Conservation (phyloP, 768 basidiomycete species). For the Podaxis mareebaensis region DNA sequence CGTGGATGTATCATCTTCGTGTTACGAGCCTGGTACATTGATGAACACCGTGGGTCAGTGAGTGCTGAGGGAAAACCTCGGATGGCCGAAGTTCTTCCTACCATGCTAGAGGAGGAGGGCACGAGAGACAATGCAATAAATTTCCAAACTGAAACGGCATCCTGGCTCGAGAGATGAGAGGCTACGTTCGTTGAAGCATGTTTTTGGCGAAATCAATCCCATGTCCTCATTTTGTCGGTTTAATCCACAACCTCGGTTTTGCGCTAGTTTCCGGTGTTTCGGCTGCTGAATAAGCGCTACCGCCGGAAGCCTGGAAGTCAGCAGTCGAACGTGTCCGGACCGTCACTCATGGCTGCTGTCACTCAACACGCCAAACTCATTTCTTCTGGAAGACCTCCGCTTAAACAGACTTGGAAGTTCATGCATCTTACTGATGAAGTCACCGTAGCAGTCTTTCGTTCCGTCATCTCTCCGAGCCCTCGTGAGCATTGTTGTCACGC, state of each 20-base stretch:
- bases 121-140: constrained; percentile 9
- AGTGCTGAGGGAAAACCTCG: constrained; percentile 28
- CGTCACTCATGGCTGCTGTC: constrained; percentile 19
- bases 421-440: constrained; percentile 11
- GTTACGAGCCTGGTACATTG: background rate
- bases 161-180: background rate
- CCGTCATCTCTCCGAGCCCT: constrained; percentile 43
- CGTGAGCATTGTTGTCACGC: constrained; percentile 26
- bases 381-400: constrained; percentile 15
- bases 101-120: background rate
- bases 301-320: constrained; percentile 23
- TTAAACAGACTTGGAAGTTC: constrained; percentile 14
- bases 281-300: constrained; percentile 29
- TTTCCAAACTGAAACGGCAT: background rate
- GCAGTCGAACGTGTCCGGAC: constrained; percentile 6
- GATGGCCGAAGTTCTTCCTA: constrained; percentile 32
- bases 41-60: background rate
- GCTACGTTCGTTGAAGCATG: background rate
- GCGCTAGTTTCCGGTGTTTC: constrained; percentile 7
- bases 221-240: background rate
- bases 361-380: constrained; percentile 10
- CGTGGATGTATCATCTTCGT: background rate
- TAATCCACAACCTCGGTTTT: background rate
- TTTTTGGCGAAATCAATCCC: background rate
- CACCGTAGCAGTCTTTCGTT: constrained; percentile 15